Evolutionary conservation across 2,329 filamentous ascomycete genomes (phyloP).

Genomic region (Botryotinia convoluta): DNA sequence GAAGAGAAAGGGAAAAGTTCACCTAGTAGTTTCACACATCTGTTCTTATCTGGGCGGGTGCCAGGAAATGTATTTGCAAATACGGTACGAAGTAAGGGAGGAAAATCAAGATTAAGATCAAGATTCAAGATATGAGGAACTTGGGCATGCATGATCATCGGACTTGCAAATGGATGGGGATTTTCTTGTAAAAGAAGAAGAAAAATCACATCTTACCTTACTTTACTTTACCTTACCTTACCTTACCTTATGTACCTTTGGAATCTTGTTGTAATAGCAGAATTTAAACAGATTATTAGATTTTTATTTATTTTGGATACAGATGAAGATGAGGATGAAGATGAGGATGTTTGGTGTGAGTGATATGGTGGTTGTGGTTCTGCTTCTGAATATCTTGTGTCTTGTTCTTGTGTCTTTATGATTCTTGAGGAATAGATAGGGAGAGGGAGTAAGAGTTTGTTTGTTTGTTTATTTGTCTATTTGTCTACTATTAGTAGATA

Average conservation of each 20-base stretch:
- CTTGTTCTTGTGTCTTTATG: too few species aligned
- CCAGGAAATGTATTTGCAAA: not conserved
- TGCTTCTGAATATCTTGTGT: not conserved
- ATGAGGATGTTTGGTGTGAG: not conserved
- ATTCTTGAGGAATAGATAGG: too few species aligned
- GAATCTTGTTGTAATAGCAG: not conserved
- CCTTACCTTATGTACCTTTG: not conserved
- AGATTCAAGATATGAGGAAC: not conserved
- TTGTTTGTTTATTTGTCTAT: too few species aligned
- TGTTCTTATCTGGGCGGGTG: not conserved
- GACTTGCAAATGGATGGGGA: not conserved
- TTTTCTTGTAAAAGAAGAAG: not conserved
- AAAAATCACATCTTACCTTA: not conserved
- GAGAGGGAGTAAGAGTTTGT: too few species aligned
- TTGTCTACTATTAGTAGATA: too few species aligned
- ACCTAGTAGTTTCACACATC: constrained; percentile 1
- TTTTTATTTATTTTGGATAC: not conserved
- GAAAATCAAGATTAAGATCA: not conserved
- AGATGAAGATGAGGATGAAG: not conserved
- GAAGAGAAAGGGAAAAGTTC: constrained; percentile 1
- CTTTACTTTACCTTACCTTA: not conserved
- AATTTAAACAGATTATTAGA: not conserved
- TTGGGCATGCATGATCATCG: not conserved
- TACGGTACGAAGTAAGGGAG: not conserved
- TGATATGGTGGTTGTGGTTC: not conserved